Evolutionary conservation across 2,329 filamentous ascomycete genomes (phyloP), one percentile per base, ranked within the genome.

Genomic region (Pestalotiopsis sp.): DNA sequence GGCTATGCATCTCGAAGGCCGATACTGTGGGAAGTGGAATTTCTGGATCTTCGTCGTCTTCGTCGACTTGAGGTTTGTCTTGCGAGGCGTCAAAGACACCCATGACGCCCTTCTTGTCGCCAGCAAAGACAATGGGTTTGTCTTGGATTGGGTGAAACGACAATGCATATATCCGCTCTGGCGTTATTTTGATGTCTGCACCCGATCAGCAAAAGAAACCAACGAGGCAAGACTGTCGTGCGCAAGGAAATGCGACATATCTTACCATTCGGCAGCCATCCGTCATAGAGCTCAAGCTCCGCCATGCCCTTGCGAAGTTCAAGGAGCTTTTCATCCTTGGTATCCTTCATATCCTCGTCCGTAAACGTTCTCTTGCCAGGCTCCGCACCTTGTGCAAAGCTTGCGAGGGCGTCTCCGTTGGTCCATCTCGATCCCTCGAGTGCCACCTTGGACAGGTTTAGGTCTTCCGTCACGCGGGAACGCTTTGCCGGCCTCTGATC

Each of bases 1-100:
- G 87, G 0, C 92, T 91, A 72, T 99, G 96, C 0, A 93, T 91
- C 76, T 98, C 97, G 77, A 98, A 92, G 0, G 93, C 94, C 0
- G 93, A 92, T 17, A 98, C 93, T n/a, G 89, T 86, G 0, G 94
- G 94, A 44, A 93, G 89, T 0, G 90, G 82, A 11, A 86, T 80
- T 0, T 91, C 87, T 1, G 85, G 85, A 1, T 93, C 91, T 9
- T 93, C 91, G 35, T 92, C 90, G 3, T 92, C 90, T 9, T 85
- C 82, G 4, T 86, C 81, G 72, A 84, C 78, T 71, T 83, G 77
- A 60, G 86, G 75, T 2, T 82, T 81, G 2, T 87, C 86, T 71
- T 97, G 94, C 0, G 92, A 94, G 1, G 91, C 94, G 76, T 99
- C 95, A 66, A 98, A 95, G 1, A 99, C 88, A 0, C 96, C 96